These are phyloP conservation scores for Garcia nutans DNA, from an alignment of 345 rosid genomes.

Conservation along the genomic window DNA sequence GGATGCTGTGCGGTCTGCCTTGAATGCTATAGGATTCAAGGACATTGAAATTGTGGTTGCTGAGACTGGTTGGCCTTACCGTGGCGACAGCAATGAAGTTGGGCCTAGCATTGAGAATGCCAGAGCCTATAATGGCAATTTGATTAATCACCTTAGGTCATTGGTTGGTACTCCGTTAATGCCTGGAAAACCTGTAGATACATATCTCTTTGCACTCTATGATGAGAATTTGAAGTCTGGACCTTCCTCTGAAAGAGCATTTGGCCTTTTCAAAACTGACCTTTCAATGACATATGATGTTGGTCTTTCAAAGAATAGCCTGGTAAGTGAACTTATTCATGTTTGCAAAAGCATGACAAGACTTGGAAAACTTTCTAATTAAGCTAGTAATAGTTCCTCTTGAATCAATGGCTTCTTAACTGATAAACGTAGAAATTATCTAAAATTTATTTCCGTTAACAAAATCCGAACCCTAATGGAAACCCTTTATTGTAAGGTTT, in stretches of 20 bases:
- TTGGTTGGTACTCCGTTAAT: slow-evolving; percentile 85
- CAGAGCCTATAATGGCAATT: slow-evolving; percentile 80
- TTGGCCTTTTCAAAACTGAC: slow-evolving; percentile 75
- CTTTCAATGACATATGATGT: slow-evolving; percentile 65
- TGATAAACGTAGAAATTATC: too few species aligned
- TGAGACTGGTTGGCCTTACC: slow-evolving; percentile 93
- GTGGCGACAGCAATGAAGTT: slow-evolving; percentile 70
- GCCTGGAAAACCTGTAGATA: slow-evolving; percentile 91
- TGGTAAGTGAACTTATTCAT: slow-evolving; percentile 41
- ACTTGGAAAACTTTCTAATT: not conserved
- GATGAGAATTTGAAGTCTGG: slow-evolving; percentile 86
- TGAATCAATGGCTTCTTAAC: too few species aligned
- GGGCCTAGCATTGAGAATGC: slow-evolving; percentile 86
- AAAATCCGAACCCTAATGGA: too few species aligned
- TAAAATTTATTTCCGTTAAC: too few species aligned
- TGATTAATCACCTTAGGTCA: slow-evolving; percentile 75
- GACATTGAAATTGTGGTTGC: slow-evolving; percentile 78
- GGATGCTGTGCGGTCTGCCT: slow-evolving; percentile 81
- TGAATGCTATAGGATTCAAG: slow-evolving; percentile 70
- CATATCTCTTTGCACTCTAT: slow-evolving; percentile 85
- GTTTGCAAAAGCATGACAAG: not conserved
- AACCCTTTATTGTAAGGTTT: too few species aligned
- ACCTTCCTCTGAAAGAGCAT: slow-evolving; percentile 72
- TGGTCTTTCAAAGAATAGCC: slow-evolving; percentile 67
- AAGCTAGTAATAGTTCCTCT: not conserved